phyloP scores from a whole-genome alignment of 257 asterid genomes.

The Fraxinus quadrangulata region DNA sequence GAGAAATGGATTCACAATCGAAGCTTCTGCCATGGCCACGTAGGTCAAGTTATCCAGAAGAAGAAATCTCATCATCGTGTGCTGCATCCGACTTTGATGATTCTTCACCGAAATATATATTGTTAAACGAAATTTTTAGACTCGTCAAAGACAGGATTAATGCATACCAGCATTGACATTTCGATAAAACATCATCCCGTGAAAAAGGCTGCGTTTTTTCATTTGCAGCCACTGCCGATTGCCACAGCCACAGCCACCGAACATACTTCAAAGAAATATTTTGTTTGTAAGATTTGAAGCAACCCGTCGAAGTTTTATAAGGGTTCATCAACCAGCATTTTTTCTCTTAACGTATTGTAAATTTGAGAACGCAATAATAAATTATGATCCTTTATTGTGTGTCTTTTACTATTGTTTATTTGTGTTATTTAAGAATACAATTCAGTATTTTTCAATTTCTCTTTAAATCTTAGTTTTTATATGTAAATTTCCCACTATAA shows the following conservation, averaged over 20 bases:
- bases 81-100: neutral
- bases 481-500: no score
- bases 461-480: no score
- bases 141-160: neutral
- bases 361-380: slow-evolving; percentile 1
- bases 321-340: neutral
- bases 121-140: slow-evolving; percentile 21
- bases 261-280: neutral
- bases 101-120: slow-evolving; percentile 15
- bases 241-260: neutral
- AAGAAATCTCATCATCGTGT: neutral
- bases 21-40: neutral
- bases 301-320: neutral
- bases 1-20: neutral
- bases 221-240: neutral
- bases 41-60: neutral
- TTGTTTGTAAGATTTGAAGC: neutral
- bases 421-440: no score
- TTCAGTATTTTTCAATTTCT: no score
- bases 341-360: neutral
- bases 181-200: slow-evolving; percentile 17
- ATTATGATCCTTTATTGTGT: neutral
- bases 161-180: neutral
- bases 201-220: slow-evolving; percentile 16
- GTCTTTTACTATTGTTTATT: neutral